phyloP scores from a whole-genome alignment of 495 filamentous ascomycete genomes.

The Neurospora sp. region DNA sequence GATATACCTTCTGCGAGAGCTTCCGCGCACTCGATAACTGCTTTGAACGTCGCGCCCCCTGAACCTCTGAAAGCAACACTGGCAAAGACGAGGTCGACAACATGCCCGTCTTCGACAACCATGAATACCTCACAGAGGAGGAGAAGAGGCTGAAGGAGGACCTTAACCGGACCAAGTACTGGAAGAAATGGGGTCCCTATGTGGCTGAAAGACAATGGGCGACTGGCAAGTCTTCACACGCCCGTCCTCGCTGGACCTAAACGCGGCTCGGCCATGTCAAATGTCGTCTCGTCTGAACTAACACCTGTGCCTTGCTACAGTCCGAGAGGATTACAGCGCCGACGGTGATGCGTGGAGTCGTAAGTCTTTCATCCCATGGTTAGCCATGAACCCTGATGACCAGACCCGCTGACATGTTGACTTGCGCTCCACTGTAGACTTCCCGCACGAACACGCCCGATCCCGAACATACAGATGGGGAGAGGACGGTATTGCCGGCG shows the following conservation, averaged over 20 bases:
- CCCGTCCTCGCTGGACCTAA: background rate
- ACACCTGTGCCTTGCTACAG: conserved; percentile 34
- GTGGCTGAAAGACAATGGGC: conserved; percentile 79
- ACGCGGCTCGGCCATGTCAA: conserved; percentile 1
- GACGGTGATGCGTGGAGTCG: conserved; percentile 95
- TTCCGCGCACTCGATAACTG: background rate
- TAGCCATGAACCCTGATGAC: background rate
- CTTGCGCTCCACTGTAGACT: conserved; percentile 47
- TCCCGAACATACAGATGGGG: conserved; percentile 88
- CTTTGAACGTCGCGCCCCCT: background rate
- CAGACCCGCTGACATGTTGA: conserved; percentile 2
- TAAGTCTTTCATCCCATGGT: conserved; percentile 35
- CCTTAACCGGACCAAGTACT: conserved; percentile 66
- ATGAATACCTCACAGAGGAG: conserved; percentile 76
- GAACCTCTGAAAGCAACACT: background rate
- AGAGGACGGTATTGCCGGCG: conserved; percentile 93
- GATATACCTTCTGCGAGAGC: background rate
- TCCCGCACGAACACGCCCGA: conserved; percentile 82
- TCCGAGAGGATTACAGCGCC: conserved; percentile 80
- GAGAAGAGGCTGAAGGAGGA: conserved; percentile 85
- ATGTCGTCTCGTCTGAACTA: background rate
- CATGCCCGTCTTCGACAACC: conserved; percentile 83
- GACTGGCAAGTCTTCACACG: conserved; percentile 48
- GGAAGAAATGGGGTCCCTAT: conserved; percentile 91
- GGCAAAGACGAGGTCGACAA: background rate